Evolutionary conservation across 495 filamentous ascomycete species (phyloP).

Genomic region (Schizothecium vesticola): DNA sequence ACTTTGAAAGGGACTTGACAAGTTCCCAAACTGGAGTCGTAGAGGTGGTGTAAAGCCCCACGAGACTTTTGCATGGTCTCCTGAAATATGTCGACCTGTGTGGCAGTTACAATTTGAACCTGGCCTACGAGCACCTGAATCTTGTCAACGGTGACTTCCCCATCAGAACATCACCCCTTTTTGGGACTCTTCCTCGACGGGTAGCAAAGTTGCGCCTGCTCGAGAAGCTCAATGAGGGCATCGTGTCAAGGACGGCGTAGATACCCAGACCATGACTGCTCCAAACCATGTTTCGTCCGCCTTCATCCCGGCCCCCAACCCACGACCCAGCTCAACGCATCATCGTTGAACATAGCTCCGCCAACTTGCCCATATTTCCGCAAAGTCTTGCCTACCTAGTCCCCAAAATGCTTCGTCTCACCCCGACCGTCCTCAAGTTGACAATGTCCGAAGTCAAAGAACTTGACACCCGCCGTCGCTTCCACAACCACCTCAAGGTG

Average conservation of each 20-base stretch:
- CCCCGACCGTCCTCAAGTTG: slow-evolving; percentile 48
- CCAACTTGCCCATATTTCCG: not conserved
- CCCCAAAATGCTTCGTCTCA: slow-evolving; percentile 50
- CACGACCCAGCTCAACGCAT: not conserved
- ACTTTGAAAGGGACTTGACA: not conserved
- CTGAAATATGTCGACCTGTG: not conserved
- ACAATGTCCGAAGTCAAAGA: slow-evolving; percentile 51
- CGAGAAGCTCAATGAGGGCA: not conserved
- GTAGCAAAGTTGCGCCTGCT: not conserved
- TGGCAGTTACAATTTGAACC: not conserved
- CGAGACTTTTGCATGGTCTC: too few species aligned
- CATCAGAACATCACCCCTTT: not conserved
- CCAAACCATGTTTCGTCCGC: not conserved
- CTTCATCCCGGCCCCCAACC: not conserved
- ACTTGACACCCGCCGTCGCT: slow-evolving; percentile 37
- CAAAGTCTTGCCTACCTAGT: not conserved
- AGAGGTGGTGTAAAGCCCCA: too few species aligned
- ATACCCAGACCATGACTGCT: not conserved
- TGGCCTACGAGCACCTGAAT: not conserved
- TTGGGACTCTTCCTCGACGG: not conserved
- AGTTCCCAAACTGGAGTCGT: too few species aligned
- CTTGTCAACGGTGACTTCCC: not conserved
- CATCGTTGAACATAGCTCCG: not conserved
- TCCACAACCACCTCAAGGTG: slow-evolving; percentile 31
- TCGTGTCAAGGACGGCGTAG: not conserved